Evolutionary conservation across 1,139 yeast genomes (phyloP).

Genomic region (Candida mesenterica): DNA sequence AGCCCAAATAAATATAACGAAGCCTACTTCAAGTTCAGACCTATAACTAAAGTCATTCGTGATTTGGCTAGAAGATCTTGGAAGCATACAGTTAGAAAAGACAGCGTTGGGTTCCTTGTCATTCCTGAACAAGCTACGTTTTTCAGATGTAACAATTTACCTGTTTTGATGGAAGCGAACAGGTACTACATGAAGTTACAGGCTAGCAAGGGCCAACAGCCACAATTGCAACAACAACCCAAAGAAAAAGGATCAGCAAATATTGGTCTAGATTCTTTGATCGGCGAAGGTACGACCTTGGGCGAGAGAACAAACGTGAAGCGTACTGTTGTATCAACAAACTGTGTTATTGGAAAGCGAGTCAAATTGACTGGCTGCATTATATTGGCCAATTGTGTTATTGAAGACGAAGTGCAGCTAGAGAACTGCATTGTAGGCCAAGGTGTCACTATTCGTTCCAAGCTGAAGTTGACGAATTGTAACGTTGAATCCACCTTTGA

Average conservation of each 20-base stretch:
- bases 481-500: constrained; percentile 78
- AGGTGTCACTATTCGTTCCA: constrained; percentile 57
- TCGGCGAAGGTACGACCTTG: constrained; percentile 57
- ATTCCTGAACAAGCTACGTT: constrained; percentile 67
- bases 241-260: constrained; percentile 66
- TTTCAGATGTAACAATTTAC: constrained; percentile 71
- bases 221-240: constrained; percentile 24
- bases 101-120: constrained; percentile 61
- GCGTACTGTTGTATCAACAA: constrained; percentile 71
- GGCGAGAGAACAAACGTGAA: constrained; percentile 86
- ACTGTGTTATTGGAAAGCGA: constrained; percentile 76
- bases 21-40: constrained; percentile 39
- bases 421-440: constrained; percentile 90
- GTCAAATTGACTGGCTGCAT: constrained; percentile 89
- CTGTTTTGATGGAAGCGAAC: constrained; percentile 90
- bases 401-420: constrained; percentile 81
- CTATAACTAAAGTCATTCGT: constrained; percentile 71
- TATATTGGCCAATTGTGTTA: constrained; percentile 62
- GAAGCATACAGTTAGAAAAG: constrained; percentile 65
- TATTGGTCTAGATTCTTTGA: constrained; percentile 82
- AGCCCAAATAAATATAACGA: constrained; percentile 36
- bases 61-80: constrained; percentile 91
- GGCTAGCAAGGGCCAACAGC: constrained; percentile 36
- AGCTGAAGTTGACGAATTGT: constrained; percentile 68
- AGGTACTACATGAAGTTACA: constrained; percentile 64